phyloP scores from a whole-genome alignment of 257 asterid genomes.

The Dorcoceras hygrometricum region DNA sequence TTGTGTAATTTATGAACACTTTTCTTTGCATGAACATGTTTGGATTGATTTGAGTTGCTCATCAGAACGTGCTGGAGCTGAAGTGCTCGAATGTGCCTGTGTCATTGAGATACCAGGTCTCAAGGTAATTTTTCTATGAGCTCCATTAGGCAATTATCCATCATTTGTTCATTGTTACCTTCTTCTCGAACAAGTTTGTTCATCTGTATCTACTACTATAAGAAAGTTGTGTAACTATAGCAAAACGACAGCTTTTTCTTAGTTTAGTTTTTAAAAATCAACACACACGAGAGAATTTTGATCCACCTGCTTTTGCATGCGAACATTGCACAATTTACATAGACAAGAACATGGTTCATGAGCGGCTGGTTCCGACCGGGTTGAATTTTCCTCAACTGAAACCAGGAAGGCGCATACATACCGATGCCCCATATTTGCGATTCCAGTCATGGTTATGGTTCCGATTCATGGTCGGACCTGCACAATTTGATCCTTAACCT shows the following conservation, averaged over 20 bases:
- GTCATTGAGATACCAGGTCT: conserved; percentile 73
- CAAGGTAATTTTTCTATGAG: conserved; percentile 47
- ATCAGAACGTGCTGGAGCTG: conserved; percentile 72
- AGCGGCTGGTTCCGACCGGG: not conserved
- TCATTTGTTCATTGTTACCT: no score
- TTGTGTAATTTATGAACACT: not conserved
- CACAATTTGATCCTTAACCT: no score
- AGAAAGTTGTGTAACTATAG: no score
- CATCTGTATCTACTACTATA: no score
- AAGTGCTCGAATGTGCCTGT: conserved; percentile 79
- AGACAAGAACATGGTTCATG: not conserved
- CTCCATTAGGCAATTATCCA: no score
- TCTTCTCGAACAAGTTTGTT: no score
- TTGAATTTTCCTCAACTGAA: no score
- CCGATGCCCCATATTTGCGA: no score
- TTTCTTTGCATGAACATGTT: not conserved
- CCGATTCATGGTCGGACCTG: no score
- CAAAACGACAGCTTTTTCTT: not conserved
- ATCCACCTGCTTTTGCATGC: not conserved
- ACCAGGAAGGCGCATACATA: no score
- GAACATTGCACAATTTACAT: not conserved
- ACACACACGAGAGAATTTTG: no score
- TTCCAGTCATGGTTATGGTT: no score
- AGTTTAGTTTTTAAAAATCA: not conserved
- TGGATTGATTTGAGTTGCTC: conserved; percentile 19